Conservation (phyloP, 805 yeast species). For the Wickerhamiella musiphila region DNA sequence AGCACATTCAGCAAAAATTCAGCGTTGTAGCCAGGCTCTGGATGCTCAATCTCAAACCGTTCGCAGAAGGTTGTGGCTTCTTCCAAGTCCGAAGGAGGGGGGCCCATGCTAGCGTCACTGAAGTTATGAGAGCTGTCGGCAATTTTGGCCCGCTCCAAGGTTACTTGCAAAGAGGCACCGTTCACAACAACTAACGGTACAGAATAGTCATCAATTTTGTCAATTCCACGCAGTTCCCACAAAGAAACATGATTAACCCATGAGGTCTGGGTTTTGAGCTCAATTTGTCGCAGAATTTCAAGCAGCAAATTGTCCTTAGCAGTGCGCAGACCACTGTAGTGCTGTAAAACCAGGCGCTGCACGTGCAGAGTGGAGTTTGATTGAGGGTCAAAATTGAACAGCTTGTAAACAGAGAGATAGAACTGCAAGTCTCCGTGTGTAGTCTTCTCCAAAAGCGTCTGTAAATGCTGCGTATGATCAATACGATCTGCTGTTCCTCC, state of each 20-base stretch:
- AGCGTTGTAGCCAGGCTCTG: slow-evolving; percentile 32
- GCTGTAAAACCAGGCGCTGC: slow-evolving; percentile 32
- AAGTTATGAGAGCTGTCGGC: slow-evolving; percentile 8
- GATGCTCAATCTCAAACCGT: slow-evolving; percentile 5
- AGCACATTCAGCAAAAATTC: slow-evolving; percentile 44
- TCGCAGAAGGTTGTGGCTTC: slow-evolving; percentile 1
- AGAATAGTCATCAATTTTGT: slow-evolving; percentile 30
- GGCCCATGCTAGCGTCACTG: slow-evolving; percentile 14
- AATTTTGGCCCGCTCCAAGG: slow-evolving; percentile 12
- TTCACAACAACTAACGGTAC: slow-evolving; percentile 8
- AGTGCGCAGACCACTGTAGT: slow-evolving; percentile 46
- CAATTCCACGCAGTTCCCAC: slow-evolving; percentile 45
- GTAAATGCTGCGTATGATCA: slow-evolving; percentile 37
- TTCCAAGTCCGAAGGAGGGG: background rate
- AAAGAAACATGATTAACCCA: slow-evolving; percentile 48
- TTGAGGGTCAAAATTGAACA: slow-evolving; percentile 32
- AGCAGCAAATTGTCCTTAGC: slow-evolving; percentile 48
- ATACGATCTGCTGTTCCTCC: slow-evolving; percentile 7
- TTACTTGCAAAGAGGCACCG: slow-evolving; percentile 7
- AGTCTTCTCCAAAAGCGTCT: slow-evolving; percentile 31
- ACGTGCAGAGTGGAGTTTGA: slow-evolving; percentile 31
- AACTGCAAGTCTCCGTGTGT: slow-evolving; percentile 22
- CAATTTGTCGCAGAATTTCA: slow-evolving; percentile 37
- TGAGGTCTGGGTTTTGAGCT: slow-evolving; percentile 30
- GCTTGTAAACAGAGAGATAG: slow-evolving; percentile 28